Evolutionary conservation across 2,329 filamentous ascomycete species (phyloP), one percentile per base, ranked within the genome.

Genomic region (Pyrenophora tritici-repentis): DNA sequence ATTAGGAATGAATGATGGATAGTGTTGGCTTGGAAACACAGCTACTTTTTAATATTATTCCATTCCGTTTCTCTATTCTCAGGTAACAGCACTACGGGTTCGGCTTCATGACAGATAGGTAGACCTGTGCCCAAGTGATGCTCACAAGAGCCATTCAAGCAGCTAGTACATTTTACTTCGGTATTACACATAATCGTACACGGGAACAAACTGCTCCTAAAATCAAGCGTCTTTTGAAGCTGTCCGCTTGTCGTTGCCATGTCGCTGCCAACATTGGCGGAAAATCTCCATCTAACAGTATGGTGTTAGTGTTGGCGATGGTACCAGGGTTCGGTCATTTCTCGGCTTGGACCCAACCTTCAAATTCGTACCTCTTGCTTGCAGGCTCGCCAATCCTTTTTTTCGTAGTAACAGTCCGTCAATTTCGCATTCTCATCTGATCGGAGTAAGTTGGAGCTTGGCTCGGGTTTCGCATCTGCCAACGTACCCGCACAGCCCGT

Each of bases 331-430:
- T 40, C 33, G 46, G 50, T 37, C 4, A 10, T 32, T 37, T 48
- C 51, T 68, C 66, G 66, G 68, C 66, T 52, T 33, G 41, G 32
- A 29, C 31, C 34, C 34, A 46, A 32, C 41, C 35, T 24, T 54
- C 20, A 22, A 77, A 29, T 12, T 29, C 88, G 79, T 73, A 96
- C 93, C 84, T 97, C 93, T 61, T 86, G 81, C 70, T 89, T 89
- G 76, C 94, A 99, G 50, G 83, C 81, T 63, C 94, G 82, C 93
- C 94, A 99, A 72, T 99, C 94, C 73, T 92, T 96, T 81, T 92
- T 96, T 47, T 93, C 91, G 70, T 85, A 96, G 74, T 95, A 96
- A 76, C 94, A 99, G 73, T 97, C 90, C 31, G 91, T 97, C 86
- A 99, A 83, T 68, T 86, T 92, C 46, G 83, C 79, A 68, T 97